These are phyloP conservation scores for Hypoxylon sp. DNA, from an alignment of 2,329 filamentous ascomycete species.

Conservation along the genomic window DNA sequence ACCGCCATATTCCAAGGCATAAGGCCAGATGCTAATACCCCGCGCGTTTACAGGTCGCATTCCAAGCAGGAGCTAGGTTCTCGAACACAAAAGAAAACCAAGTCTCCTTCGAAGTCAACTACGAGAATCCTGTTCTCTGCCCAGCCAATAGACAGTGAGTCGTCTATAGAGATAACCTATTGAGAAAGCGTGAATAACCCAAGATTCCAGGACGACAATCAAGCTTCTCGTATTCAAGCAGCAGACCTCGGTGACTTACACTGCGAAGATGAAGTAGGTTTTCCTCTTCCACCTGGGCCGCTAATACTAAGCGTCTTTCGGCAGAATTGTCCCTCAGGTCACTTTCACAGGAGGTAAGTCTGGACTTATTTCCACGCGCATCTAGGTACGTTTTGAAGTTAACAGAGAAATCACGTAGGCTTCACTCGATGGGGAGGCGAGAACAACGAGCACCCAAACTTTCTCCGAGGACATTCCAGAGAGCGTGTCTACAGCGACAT, in stretches of 20 bases:
- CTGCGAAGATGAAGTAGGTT: conserved; percentile 5
- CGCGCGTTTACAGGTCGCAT: not conserved
- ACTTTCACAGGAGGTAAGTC: conserved; percentile 3
- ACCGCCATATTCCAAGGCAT: not conserved
- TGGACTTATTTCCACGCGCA: not conserved
- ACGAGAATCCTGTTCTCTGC: not conserved
- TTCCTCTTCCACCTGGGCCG: not conserved
- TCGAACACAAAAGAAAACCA: not conserved
- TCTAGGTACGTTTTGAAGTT: conserved; percentile 1
- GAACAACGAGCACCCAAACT: not conserved
- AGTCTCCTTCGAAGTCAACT: conserved; percentile 2
- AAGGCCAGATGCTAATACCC: not conserved
- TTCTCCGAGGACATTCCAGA: conserved; percentile 1
- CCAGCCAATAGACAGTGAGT: conserved; percentile 1
- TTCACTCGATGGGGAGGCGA: conserved; percentile 6
- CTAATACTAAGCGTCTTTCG: not conserved
- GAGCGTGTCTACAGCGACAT: not conserved
- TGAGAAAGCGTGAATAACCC: not conserved
- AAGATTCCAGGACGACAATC: conserved; percentile 7
- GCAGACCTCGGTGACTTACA: conserved; percentile 3
- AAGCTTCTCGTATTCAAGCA: conserved; percentile 5
- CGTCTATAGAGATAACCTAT: not conserved
- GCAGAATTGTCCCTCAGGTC: conserved; percentile 2
- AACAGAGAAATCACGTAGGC: not conserved
- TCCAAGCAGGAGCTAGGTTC: not conserved